Evolutionary conservation across 768 basidiomycete genomes (phyloP), one percentile per base, ranked within the genome.

Genomic region (Hirschioporus abietinus): DNA sequence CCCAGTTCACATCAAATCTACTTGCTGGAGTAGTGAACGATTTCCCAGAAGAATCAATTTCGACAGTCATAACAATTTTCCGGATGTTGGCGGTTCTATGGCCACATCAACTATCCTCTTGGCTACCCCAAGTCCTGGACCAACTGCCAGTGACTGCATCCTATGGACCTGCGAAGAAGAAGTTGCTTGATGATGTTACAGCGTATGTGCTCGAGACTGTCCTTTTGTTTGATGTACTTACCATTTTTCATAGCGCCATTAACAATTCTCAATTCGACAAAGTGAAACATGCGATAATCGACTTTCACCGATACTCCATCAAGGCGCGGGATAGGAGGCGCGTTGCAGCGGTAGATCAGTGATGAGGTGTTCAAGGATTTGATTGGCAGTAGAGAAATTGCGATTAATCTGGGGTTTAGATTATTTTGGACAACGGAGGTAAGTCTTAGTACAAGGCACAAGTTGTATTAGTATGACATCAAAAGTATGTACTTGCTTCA

Each of bases 41-140:
- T 68, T 99, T 96, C 75, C 93, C 93, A 3, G 94, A 94, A 73
- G 96, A 98, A 67, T 84, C 88, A 2, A 81, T 87, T 7, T 82
- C 90, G 9, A 74, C 80, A 36, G 88, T 96, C 60, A 86, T 93
- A 65, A 86, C 89, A 1, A 88, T 98, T 68, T 85, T 96, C 75
- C 85, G 92, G 18, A 82, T 84, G 15, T 75, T 95, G 64, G 82
- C 88, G 27, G 77, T 79, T 42, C 72, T 86, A n/a, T 93, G 91
- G 88, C 82, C 90, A 1, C 73, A 80, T 7, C 88, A 90, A 73
- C 75, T 96, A 60, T 78, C 90, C 36, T 75, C 80, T 24, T 96
- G 93, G 91, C 74, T 95, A 18, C 87, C 89, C 1, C 75, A 83
- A 25, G 83, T 92, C 15, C 75, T 97, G 24, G 88, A 90, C 70